These are phyloP conservation scores for Nepenthes alata DNA, from an alignment of 179 eudicot genomes.

Conservation along the genomic window DNA sequence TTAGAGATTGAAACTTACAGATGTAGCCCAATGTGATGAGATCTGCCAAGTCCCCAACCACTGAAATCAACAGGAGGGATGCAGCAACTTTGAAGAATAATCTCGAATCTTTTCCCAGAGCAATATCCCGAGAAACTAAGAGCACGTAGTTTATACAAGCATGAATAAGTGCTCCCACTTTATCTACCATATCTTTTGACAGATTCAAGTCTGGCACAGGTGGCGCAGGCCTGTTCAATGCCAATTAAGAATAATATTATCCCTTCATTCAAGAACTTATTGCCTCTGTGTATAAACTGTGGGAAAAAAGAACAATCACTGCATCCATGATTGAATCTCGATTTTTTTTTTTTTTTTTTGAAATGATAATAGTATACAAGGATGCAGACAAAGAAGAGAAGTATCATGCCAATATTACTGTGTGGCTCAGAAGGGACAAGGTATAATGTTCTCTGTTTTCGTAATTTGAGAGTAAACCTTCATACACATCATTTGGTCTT, in stretches of 20 bases:
- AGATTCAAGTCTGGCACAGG: conserved; percentile 60
- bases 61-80: conserved; percentile 31
- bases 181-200: conserved; percentile 41
- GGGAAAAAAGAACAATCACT: too few species aligned
- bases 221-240: conserved; percentile 63
- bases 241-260: conserved; percentile 11
- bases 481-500: too few species aligned
- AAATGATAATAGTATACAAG: too few species aligned
- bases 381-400: too few species aligned
- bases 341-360: too few species aligned
- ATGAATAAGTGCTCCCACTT: conserved; percentile 28
- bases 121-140: conserved; percentile 39
- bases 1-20: conserved; percentile 29
- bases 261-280: too few species aligned
- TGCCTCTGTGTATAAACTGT: too few species aligned
- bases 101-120: conserved; percentile 58
- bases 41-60: conserved; percentile 56
- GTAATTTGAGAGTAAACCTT: too few species aligned
- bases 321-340: too few species aligned
- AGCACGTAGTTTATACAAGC: conserved; percentile 33
- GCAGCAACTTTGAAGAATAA: conserved; percentile 45
- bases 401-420: too few species aligned
- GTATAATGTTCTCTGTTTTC: too few species aligned
- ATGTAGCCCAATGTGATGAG: conserved; percentile 48
- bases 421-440: too few species aligned